Evolutionary conservation across 2,329 filamentous ascomycete genomes (phyloP).

Genomic region (Phyllosticta capitalensis): DNA sequence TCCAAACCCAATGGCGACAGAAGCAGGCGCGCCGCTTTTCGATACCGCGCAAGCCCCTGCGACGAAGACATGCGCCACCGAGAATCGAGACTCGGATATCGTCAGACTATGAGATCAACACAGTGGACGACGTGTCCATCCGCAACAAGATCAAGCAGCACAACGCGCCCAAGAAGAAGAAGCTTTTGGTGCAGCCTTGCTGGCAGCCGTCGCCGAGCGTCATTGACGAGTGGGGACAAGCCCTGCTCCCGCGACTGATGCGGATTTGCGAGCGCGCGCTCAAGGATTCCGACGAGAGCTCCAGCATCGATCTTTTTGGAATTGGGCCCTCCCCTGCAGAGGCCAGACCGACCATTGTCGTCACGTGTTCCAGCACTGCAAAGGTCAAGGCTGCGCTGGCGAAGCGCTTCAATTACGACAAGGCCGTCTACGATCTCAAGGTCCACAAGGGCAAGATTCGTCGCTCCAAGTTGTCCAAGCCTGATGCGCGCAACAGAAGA

Average conservation of each 20-base stretch:
- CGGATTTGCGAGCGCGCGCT: conserved; percentile 61
- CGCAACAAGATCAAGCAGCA: conserved; percentile 4
- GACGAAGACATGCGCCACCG: background rate
- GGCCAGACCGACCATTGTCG: conserved; percentile 62
- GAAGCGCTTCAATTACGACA: conserved; percentile 61
- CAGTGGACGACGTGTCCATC: background rate
- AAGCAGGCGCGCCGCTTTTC: background rate
- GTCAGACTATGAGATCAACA: background rate
- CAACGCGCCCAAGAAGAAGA: conserved; percentile 15
- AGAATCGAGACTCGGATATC: background rate
- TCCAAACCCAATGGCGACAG: background rate
- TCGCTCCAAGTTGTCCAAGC: conserved; percentile 44
- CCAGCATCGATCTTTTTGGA: conserved; percentile 67
- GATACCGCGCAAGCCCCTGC: background rate
- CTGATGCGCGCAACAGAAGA: conserved; percentile 19
- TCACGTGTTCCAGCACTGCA: conserved; percentile 65
- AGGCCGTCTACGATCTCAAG: conserved; percentile 55
- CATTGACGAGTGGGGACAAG: conserved; percentile 62
- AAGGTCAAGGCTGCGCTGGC: conserved; percentile 64
- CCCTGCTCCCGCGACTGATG: conserved; percentile 64
- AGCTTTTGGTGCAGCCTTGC: conserved; percentile 32
- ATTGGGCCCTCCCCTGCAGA: conserved; percentile 59
- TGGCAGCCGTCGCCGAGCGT: conserved; percentile 49
- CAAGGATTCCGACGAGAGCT: conserved; percentile 63
- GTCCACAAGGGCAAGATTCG: conserved; percentile 62